Percentiles rank a stretch among this genome's conserved stretches.
Conservation (phyloP, 176 grass and related monocot genomes). For the Oryza coarctata region DNA sequence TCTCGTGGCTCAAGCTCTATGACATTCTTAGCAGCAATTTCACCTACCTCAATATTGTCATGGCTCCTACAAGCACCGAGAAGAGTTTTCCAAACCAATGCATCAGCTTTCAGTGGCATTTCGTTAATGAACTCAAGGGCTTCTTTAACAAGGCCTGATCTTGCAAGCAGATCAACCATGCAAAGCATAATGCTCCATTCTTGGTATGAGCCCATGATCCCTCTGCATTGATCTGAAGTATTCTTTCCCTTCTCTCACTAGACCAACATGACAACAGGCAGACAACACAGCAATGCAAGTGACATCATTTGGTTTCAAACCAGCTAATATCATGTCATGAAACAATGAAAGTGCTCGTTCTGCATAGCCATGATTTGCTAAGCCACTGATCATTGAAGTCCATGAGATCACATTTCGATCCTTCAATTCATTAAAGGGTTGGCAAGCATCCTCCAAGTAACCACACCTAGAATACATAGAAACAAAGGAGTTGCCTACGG, state of each 20-base stretch:
- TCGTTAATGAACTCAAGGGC: constrained; percentile 66
- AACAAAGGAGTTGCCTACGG: constrained; percentile 72
- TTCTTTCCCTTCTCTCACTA: constrained; percentile 69
- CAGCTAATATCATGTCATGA: constrained; percentile 51
- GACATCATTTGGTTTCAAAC: constrained; percentile 72
- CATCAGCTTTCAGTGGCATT: constrained; percentile 65
- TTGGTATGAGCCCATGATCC: constrained; percentile 56
- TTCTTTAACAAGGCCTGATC: constrained; percentile 61
- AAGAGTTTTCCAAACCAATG: constrained; percentile 78
- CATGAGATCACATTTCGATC: constrained; percentile 82
- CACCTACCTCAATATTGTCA: constrained; percentile 55
- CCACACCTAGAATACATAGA: constrained; percentile 93
- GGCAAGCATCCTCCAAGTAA: constrained; percentile 64
- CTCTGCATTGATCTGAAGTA: constrained; percentile 73
- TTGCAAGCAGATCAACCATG: constrained; percentile 77
- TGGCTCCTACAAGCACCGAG: constrained; percentile 66
- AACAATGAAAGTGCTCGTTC: constrained; percentile 53
- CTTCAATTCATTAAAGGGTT: constrained; percentile 56
- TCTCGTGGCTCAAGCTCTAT: constrained; percentile 68
- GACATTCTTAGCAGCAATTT: constrained; percentile 61
- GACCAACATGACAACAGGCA: constrained; percentile 77
- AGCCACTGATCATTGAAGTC: constrained; percentile 87
- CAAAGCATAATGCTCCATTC: constrained; percentile 95
- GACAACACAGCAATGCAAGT: constrained; percentile 84
- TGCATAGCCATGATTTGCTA: constrained; percentile 81